Evolutionary conservation across 495 filamentous ascomycete species (phyloP).

Genomic region (Aspergillus sparsus): DNA sequence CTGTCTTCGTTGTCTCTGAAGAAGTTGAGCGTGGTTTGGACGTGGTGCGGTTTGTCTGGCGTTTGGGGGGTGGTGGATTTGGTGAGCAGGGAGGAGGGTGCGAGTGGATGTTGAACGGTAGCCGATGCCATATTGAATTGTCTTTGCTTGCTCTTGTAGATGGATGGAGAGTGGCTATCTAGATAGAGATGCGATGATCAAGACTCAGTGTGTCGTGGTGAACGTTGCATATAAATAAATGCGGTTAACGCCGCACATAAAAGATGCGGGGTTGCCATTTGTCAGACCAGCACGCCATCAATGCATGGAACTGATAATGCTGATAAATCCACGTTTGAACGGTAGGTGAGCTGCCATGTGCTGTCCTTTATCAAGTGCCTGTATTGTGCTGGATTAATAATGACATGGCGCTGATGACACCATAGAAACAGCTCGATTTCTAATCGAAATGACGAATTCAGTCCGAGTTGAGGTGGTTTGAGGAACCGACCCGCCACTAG

Average conservation of each 20-base stretch:
- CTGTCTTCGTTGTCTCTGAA: conserved; percentile 61
- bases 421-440: background rate
- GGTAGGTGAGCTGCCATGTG: background rate
- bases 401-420: background rate
- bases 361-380: background rate
- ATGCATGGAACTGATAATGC: conserved; percentile 22
- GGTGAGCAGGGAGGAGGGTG: conserved; percentile 19
- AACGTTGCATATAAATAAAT: too few relatives aligned
- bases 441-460: background rate
- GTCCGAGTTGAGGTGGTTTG: too few relatives aligned
- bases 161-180: background rate
- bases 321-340: conserved; percentile 9
- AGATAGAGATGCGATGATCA: background rate
- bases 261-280: conserved; percentile 29
- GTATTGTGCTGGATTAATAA: background rate
- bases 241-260: too few relatives aligned
- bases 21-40: conserved; percentile 60
- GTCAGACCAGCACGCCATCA: conserved; percentile 43
- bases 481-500: too few relatives aligned
- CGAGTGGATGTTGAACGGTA: conserved; percentile 38
- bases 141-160: background rate
- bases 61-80: conserved; percentile 22
- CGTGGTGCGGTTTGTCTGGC: conserved; percentile 43
- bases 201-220: too few relatives aligned
- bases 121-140: conserved; percentile 40